Base-by-base conservation (phyloP, 2,329 filamentous ascomycete species). In the Calonectria multiphialidica region DNA sequence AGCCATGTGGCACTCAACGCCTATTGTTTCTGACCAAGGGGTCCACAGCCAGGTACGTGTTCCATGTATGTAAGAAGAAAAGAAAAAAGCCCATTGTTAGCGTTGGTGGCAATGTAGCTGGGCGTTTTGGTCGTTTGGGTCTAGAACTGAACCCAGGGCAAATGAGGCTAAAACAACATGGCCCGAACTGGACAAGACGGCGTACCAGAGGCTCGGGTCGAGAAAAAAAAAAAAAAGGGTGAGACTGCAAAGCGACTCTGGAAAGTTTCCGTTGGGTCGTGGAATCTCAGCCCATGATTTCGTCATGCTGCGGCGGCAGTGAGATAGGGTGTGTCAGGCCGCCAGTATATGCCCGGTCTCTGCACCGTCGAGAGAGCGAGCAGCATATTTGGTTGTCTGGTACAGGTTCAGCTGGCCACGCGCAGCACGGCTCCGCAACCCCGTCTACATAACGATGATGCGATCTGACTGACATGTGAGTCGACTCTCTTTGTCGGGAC, bases 61-160 rank as follows among this genome's bases (percentile, higher is more conserved):
- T 40, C 37, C 44, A 55, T 45, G 64, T 68, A 65, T 33, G 30
- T 49, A 50, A 45, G 50, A 23, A 18, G 25, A 40, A 4, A 35
- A 42, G 5, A 42, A 53, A 57, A 63, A 59, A 23, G n/a, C n/a
- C 12, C 9, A 25, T 42, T 66, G 23, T 42, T 66, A 21, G 47
- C 33, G 63, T 59, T 59, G 53, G 53, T 59, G 53, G 53, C 53
- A n/a, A 59, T 59, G 53, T 59, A 40, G 40, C 25, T 25, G 18
- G 50, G 30, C 30, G 30, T 21, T 35, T 55, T 33, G 53, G 53
- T 37, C 53, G 33, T 35, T 16, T 25, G 53, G 30, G 50, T 59
- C 53, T 37, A 59, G 53, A 59, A 25, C 35, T 40, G 53, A 25
- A 37, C 33, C 12, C 2, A 23, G 13, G 33, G 53, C 53, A 23